Evolutionary conservation across 768 basidiomycete genomes (phyloP).

Genomic region (Dentipellis sp.): DNA sequence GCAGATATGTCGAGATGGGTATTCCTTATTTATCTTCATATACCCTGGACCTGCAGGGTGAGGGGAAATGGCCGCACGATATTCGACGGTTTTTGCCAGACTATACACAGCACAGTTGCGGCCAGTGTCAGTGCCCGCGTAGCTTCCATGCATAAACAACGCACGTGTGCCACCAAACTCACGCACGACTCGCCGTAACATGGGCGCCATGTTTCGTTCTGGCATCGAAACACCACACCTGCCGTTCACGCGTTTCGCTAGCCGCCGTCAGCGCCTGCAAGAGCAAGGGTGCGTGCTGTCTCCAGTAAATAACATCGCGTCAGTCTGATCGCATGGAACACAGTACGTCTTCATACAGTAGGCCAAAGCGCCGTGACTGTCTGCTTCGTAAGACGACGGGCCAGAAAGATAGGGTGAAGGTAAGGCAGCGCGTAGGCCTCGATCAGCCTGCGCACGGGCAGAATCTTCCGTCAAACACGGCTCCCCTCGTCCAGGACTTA

Average conservation of each 20-base stretch:
- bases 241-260: conserved; percentile 48
- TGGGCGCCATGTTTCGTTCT: conserved; percentile 63
- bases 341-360: conserved; percentile 36
- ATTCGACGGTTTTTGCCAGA: conserved; percentile 51
- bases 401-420: conserved; percentile 53
- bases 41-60: conserved; percentile 41
- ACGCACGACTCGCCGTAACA: conserved; percentile 70
- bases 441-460: conserved; percentile 41
- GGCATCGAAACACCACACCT: conserved; percentile 56
- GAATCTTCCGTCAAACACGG: no score
- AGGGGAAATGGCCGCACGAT: conserved; percentile 47
- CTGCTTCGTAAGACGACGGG: conserved; percentile 64
- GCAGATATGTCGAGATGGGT: conserved; percentile 38
- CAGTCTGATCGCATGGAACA: background rate
- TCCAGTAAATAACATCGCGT: no score
- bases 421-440: conserved; percentile 75
- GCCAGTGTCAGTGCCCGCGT: conserved; percentile 4
- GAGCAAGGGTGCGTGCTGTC: conserved; percentile 47
- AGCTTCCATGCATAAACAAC: conserved; percentile 17
- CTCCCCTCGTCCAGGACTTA: no score
- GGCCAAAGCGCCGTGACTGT: conserved; percentile 60
- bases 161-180: conserved; percentile 66
- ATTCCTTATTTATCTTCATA: conserved; percentile 24
- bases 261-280: conserved; percentile 56
- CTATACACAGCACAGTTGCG: conserved; percentile 52